Conservation (phyloP, 495 filamentous ascomycete species). For the Xylaria curta region DNA sequence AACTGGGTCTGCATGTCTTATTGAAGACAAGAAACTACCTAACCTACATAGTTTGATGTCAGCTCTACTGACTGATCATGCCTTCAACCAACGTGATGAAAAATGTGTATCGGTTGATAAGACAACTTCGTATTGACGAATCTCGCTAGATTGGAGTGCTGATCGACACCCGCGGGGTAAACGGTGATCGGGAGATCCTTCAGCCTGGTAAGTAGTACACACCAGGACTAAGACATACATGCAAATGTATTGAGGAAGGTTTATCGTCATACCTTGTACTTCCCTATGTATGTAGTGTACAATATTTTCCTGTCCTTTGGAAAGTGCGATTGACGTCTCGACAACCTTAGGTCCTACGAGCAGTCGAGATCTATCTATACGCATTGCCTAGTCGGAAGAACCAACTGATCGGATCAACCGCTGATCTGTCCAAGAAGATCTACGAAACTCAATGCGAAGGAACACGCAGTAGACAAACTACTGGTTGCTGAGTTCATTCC, state of each 20-base stretch:
- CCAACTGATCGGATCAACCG: slow-evolving; percentile 12
- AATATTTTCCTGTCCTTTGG: neutral
- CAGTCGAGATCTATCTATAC: neutral
- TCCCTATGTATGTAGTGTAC: neutral
- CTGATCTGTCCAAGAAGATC: slow-evolving; percentile 7
- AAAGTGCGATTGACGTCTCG: neutral
- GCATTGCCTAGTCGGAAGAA: slow-evolving; percentile 1
- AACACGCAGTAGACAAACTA: neutral
- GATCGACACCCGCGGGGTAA: slow-evolving; percentile 24
- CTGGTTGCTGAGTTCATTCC: neutral
- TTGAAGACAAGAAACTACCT: neutral
- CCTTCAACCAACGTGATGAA: neutral
- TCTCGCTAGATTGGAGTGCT: neutral
- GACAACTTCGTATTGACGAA: neutral
- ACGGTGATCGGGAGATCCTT: neutral
- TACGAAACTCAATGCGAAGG: neutral
- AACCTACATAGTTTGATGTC: neutral
- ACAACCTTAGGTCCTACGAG: neutral
- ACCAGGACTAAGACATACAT: neutral
- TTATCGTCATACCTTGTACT: neutral
- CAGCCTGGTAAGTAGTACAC: neutral
- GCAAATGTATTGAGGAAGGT: neutral
- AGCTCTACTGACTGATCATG: neutral
- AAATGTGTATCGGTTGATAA: neutral
- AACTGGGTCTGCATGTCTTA: neutral